Evolutionary conservation across 2,329 filamentous ascomycete species (phyloP), one percentile per base, ranked within the genome.

Genomic region (Pseudogymnoascus sp.): DNA sequence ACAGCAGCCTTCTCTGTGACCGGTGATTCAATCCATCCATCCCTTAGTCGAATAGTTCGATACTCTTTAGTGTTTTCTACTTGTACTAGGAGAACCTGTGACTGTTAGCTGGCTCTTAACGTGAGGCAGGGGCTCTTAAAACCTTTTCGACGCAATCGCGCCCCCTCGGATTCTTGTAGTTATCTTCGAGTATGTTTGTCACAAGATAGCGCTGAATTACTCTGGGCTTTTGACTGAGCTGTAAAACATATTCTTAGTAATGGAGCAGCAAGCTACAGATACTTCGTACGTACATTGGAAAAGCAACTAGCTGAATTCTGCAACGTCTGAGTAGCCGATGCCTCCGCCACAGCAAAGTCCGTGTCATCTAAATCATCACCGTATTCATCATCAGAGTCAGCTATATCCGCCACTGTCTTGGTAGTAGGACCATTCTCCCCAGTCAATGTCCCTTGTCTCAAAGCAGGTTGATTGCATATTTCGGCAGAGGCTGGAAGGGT

Each of bases 191-290:
- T 67, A 92, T 84, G 71, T 88, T 85, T 67, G 87, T 88, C 69
- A 97, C 83, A 66, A 92, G 79, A 76, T 96, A 96, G 67, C 93
- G 88, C 75, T 96, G 91, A 71, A 96, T 95, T 58, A 87, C 84
- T 77, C 85, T 87, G 68, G 82, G 78, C 73, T 87, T 89, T 72
- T 81, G 78, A 73, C 79, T 83, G 76, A 82, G 84, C 88, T 89
- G 83, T 79, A 78, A 74, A 76, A 76, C 72, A 72, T 55, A 55
- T 55, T 77, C 79, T 92, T 87, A 92, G 89, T 61, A 62, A 61
- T 66, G 14, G 35, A 67, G 64, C 65, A 67, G 69, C 67, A 63
- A 38, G 60, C 70, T 73, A 72, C 62, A 62, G 65, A 68, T 69
- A 67, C 67, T 52, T 67, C 25, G 74, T 79, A 86, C 84, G 74